Base-by-base conservation (phyloP, 2,329 filamentous ascomycete species). In the Paraphaeosphaeria minitans region DNA sequence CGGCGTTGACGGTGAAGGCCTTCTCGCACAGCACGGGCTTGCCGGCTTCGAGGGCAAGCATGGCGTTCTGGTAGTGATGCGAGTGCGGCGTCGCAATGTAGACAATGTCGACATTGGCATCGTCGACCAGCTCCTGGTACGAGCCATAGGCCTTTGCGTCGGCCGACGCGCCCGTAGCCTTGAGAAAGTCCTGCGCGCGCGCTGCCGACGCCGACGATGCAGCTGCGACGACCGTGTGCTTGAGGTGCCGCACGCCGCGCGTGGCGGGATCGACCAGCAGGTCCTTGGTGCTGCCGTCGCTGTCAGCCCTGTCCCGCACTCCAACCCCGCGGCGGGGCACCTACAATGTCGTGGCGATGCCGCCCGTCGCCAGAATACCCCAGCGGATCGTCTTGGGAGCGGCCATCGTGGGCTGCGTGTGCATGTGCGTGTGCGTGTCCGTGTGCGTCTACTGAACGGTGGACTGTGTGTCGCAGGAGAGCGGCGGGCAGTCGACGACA, bases 21-120 rank as follows among this genome's bases (percentile, higher is more conserved):
- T 97, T 97, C 78, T 97, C 93, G 77, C 92, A 96, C 35, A 97
- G 85, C 31, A 97, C 92, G 69, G 94, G 85, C 83, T 96, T 97
- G 70, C 91, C 90, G 8, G 90, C 90, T 65, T 91, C 85, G 41
- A 97, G 83, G 45, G 88, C 90, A n/a, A 96, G 84, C 86, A 93
- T 91, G 63, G 87, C 85, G 78, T 97, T 94, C 76, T 96, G 92
- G 81, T 93, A 96, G 81, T 97, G 93, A 77, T 96, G 93, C 68
- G 90, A 93, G 80, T 96, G 93, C 16, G 93, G 93, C 4, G 93
- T 96, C 24, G 92, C 92, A 56, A 97, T 86, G 77, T 96, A 97
- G 78, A 97, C 79, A 67, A 96, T 91, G 76, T 96, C 91, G 65
- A 96, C 85, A 68, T 91, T 85, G 7, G 89, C 81, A 74, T 96